phyloP scores from a whole-genome alignment of 305 asterid species.

The Plantago lanceolata region DNA sequence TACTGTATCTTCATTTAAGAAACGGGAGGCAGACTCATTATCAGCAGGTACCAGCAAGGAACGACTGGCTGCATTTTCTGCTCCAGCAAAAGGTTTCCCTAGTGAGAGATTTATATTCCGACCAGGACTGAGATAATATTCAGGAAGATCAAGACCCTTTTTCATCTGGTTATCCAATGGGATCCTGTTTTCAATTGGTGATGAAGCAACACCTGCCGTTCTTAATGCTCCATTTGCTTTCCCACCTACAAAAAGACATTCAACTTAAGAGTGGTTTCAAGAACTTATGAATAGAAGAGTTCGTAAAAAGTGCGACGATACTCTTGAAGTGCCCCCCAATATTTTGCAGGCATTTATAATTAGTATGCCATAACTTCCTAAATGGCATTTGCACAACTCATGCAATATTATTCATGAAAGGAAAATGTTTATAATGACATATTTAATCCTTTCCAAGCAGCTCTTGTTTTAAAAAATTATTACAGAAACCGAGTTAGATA shows the following conservation, averaged over 20 bases:
- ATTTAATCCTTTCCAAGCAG: conserved; percentile 8
- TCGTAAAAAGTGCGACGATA: conserved; percentile 13
- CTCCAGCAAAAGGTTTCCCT: conserved; percentile 42
- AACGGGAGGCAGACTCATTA: conserved; percentile 41
- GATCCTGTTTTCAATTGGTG: conserved; percentile 43
- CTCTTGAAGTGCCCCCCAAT: too few species aligned
- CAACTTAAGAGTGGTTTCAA: neutral
- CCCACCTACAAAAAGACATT: conserved; percentile 38
- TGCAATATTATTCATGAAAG: neutral
- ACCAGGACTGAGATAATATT: conserved; percentile 44
- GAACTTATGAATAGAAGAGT: conserved; percentile 1
- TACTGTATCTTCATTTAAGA: conserved; percentile 52
- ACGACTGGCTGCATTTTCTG: conserved; percentile 44
- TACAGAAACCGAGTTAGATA: neutral
- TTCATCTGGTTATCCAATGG: conserved; percentile 41
- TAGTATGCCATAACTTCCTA: conserved; percentile 8
- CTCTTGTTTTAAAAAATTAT: neutral
- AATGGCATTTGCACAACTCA: neutral
- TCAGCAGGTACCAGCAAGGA: conserved; percentile 58
- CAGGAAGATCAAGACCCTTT: conserved; percentile 48
- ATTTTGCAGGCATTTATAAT: conserved; percentile 7
- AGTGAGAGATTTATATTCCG: conserved; percentile 39
- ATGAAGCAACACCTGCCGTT: conserved; percentile 38
- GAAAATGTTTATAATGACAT: neutral
- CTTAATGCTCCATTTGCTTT: conserved; percentile 43